These are phyloP conservation scores for Artemisia argyi DNA, from an alignment of 129 eudicot species.

Conservation along the genomic window DNA sequence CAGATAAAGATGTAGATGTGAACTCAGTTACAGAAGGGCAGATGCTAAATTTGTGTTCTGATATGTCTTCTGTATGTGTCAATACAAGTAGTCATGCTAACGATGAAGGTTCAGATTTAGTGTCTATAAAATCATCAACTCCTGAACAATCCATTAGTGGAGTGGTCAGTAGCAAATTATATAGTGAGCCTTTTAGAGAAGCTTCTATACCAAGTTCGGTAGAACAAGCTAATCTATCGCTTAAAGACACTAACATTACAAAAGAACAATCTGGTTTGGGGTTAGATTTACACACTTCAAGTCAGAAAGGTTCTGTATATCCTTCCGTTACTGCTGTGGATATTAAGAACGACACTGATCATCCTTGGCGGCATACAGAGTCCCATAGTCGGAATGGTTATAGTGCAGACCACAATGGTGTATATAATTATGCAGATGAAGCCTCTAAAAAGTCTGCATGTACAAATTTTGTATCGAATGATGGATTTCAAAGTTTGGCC, in stretches of 20 bases:
- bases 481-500: constrained; percentile 54
- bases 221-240: constrained; percentile 25
- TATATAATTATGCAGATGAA: constrained; percentile 45
- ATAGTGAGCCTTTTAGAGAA: constrained; percentile 45
- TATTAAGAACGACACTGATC: constrained; percentile 28
- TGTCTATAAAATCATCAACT: constrained; percentile 32
- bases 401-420: constrained; percentile 15
- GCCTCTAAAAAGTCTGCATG: constrained; percentile 39
- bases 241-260: constrained; percentile 29
- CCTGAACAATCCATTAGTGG: constrained; percentile 24
- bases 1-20: constrained; percentile 58
- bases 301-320: constrained; percentile 2
- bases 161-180: constrained; percentile 23
- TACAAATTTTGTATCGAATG: constrained; percentile 34
- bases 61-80: constrained; percentile 51
- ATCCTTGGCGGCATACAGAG: constrained; percentile 32
- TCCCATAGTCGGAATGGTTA: constrained; percentile 33
- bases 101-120: constrained; percentile 29
- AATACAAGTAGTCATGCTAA: constrained; percentile 37
- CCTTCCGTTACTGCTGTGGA: constrained; percentile 19
- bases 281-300: constrained; percentile 18
- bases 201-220: constrained; percentile 18
- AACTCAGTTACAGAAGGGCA: constrained; percentile 40
- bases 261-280: constrained; percentile 25
- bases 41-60: constrained; percentile 43